phyloP scores from a whole-genome alignment of 768 basidiomycete species.

The Russula ochroleuca region DNA sequence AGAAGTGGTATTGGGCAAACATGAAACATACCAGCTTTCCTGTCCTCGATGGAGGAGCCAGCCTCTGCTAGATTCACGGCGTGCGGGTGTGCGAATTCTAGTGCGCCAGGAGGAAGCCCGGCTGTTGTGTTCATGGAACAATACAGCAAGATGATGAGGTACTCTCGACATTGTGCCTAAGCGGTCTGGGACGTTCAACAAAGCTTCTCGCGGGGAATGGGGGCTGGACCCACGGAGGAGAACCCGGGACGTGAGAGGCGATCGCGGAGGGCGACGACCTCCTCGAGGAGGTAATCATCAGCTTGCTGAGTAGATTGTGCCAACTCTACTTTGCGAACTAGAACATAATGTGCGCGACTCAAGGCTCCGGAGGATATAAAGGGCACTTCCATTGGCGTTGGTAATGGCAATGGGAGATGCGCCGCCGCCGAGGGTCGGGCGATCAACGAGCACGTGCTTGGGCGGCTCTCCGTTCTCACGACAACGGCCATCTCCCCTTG shows the following conservation, averaged over 20 bases:
- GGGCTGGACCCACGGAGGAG: constrained; percentile 48
- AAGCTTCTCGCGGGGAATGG: neutral
- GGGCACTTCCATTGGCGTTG: constrained; percentile 60
- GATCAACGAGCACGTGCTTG: constrained; percentile 7
- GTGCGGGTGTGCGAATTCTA: constrained; percentile 70
- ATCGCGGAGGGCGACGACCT: constrained; percentile 53
- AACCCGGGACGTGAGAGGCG: constrained; percentile 49
- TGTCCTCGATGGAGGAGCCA: constrained; percentile 54
- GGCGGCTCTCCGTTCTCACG: constrained; percentile 1
- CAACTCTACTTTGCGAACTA: constrained; percentile 70
- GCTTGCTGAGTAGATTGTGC: constrained; percentile 52
- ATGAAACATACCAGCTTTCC: constrained; percentile 54
- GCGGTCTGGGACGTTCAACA: constrained; percentile 4
- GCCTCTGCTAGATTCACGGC: constrained; percentile 75
- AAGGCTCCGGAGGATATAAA: constrained; percentile 76
- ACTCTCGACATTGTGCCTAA: constrained; percentile 64
- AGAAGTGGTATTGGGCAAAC: neutral
- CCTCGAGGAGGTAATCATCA: constrained; percentile 56
- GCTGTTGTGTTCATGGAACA: constrained; percentile 52
- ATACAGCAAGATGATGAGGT: constrained; percentile 64
- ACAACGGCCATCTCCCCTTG: neutral
- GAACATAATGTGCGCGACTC: constrained; percentile 66
- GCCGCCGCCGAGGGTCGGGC: no score
- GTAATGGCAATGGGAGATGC: neutral
- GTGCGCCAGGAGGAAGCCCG: constrained; percentile 39